Percentiles rank a stretch among this genome's conserved stretches.
These are phyloP conservation scores for Exserohilum rostratum DNA, from an alignment of 2,329 filamentous ascomycete genomes.

Conservation along the genomic window DNA sequence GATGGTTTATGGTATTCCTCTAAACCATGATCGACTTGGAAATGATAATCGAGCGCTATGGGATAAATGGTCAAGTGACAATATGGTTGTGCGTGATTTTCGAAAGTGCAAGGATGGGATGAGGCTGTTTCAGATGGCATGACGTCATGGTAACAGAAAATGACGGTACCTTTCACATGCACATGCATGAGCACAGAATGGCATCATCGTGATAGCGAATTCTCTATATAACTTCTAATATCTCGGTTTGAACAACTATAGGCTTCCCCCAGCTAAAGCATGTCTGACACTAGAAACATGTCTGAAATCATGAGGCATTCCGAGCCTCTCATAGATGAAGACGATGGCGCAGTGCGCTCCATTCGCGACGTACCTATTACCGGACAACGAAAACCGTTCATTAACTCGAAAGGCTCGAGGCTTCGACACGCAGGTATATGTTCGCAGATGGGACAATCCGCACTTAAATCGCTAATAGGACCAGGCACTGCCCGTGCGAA, in stretches of 20 bases:
- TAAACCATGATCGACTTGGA: too few relatives aligned
- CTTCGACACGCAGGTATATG: slow-evolving; percentile 2
- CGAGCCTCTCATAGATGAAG: background rate
- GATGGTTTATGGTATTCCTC: too few relatives aligned
- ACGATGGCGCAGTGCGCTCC: slow-evolving; percentile 4
- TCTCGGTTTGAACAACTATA: background rate
- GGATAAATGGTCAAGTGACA: too few relatives aligned
- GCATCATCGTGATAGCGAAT: background rate
- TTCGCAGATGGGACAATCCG: background rate
- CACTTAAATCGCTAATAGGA: background rate
- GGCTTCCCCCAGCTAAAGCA: background rate
- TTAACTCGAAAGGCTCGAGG: background rate
- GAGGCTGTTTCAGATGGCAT: background rate
- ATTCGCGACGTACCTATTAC: slow-evolving; percentile 8
- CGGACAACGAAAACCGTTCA: slow-evolving; percentile 6
- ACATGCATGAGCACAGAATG: background rate
- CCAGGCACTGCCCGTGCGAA: slow-evolving; percentile 2
- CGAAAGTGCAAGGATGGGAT: background rate
- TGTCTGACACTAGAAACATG: slow-evolving; percentile 5
- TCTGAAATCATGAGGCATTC: slow-evolving; percentile 2
- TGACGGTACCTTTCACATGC: slow-evolving; percentile 5
- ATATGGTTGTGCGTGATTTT: background rate
- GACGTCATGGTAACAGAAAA: slow-evolving; percentile 3
- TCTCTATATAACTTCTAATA: background rate
- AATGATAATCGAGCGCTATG: too few relatives aligned